Evolutionary conservation across 768 basidiomycete genomes (phyloP), one percentile per base, ranked within the genome.

Genomic region (Zangia roseola): DNA sequence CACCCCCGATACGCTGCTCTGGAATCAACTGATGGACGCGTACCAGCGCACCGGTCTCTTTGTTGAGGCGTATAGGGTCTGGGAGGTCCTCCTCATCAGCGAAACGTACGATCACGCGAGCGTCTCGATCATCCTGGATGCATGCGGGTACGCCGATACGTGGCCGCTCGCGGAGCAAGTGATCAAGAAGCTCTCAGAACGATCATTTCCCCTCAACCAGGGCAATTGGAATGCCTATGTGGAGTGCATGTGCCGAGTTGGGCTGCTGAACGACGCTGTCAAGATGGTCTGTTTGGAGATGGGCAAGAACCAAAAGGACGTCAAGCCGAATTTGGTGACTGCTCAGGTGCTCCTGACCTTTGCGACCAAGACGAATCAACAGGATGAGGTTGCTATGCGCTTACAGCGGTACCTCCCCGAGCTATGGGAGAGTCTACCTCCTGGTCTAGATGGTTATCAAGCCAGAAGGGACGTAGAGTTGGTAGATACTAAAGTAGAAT

Each of bases 21-120:
- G 88, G 78, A 94, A 93, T 62, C 81, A 89, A 59, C 71, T 97
- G 52, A 91, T 97, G 88, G 82, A 91, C 65, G 84, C 90, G 1
- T 97, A 94, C 67, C 83, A 88, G 57, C 84, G 83, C n/a, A 74
- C 85, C 7, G 83, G 82, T 5, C 82, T 81, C 50, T 88, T 85
- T 52, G 71, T 69, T 1, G 86, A 89, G 49, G 83, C 87, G 14
- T 85, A 81, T 56, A 76, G 83, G 30, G 76, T 95, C 3, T 97
- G 93, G 91, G 83, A 92, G 61, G 74, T 75, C 61, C 76, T 91
- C 66, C 79, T 78, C 59, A 58, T 81, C 36, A 71, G 80, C n/a
- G 75, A 78, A 16, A 73, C 70, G 40, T 83, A 78, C 58, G 78
- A 85, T 65, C 69, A 81, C 45, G 67, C 75, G 47, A 86, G 82